Evolutionary conservation across 2,329 filamentous ascomycete genomes (phyloP), one percentile per base, ranked within the genome.

Genomic region (Talaromyces rugulosus): DNA sequence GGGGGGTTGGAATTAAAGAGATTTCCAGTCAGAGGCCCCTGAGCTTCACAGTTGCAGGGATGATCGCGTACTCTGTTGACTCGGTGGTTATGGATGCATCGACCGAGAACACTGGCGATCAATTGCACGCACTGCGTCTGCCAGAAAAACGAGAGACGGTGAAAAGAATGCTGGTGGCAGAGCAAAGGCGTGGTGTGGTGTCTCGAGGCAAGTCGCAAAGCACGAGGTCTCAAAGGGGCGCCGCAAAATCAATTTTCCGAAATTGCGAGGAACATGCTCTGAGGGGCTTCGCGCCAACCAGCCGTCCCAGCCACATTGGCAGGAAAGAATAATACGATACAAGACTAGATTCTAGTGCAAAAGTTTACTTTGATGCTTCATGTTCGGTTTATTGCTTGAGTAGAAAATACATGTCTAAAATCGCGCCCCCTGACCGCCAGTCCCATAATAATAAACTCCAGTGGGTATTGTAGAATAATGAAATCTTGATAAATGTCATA

Each of bases 181-280:
- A 28, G 28, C 30, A 23, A 53, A 23, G 30, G 50, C 27, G 50
- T 18, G 36, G 50, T 31, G 16, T 53, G 14, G 50, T 53, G 50
- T 53, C 11, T 27, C 54, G 16, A 40, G 33, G 18, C 54, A n/a
- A 56, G 28, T 56, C 54, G 54, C 50, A 53, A 23, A 31, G 27
- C 50, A 53, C 50, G 27, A 53, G 27, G 31, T 27, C 54, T 16
- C 51, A 23, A 57, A 52, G 53, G 59, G 59, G 52, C 30, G 31
- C 28, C 60, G 60, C 53, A 36, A 56, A 62, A 62, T 58, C 60
- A 54, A 58, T 62, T 23, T 53, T 62, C 60, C 60, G 60, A 58
- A 62, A 58, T 58, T 58, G 56, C 36, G 27, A 33, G 12, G 56
- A 4, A 31, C 50, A 11, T 52, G 27, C 50, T 8, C 31, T 2